These are phyloP conservation scores for Hanseniaspora jakobsenii DNA, from an alignment of 805 yeast genomes.

Conservation along the genomic window DNA sequence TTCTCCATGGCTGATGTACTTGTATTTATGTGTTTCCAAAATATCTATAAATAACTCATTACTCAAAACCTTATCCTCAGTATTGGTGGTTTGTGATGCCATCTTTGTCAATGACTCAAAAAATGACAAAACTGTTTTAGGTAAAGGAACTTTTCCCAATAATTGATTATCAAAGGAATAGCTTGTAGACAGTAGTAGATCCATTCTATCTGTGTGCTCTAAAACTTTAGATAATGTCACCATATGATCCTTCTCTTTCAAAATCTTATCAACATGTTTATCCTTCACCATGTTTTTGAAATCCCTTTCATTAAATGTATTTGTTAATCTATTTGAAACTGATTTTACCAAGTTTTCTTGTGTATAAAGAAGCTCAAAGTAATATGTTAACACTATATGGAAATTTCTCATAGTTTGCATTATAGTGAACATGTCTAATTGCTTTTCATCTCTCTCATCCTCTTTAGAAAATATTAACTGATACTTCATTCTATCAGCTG, in stretches of 20 bases:
- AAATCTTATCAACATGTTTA: neutral
- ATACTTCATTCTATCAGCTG: constrained; percentile 1
- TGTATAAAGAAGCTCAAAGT: constrained; percentile 12
- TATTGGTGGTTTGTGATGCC: constrained; percentile 5
- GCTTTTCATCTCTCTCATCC: neutral
- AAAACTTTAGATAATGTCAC: constrained; percentile 7
- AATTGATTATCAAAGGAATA: constrained; percentile 1
- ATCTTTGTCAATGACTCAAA: constrained; percentile 7
- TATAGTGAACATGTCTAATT: neutral
- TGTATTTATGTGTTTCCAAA: constrained; percentile 1
- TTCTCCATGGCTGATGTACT: too few relatives aligned
- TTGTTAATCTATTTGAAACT: constrained; percentile 7
- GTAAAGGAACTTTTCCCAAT: constrained; percentile 2
- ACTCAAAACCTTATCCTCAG: neutral
- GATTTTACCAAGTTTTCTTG: constrained; percentile 12
- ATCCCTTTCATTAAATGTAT: constrained; percentile 10
- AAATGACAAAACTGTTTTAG: constrained; percentile 7
- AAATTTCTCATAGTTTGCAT: neutral
- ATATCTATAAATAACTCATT: constrained; percentile 14
- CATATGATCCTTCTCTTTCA: constrained; percentile 9
- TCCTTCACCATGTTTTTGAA: constrained; percentile 6
- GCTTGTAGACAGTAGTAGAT: constrained; percentile 1
- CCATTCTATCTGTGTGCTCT: constrained; percentile 13
- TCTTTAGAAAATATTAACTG: neutral
- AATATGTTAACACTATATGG: constrained; percentile 6